These are phyloP conservation scores for Zostera marina DNA, from an alignment of 116 monocot genomes.

Conservation along the genomic window DNA sequence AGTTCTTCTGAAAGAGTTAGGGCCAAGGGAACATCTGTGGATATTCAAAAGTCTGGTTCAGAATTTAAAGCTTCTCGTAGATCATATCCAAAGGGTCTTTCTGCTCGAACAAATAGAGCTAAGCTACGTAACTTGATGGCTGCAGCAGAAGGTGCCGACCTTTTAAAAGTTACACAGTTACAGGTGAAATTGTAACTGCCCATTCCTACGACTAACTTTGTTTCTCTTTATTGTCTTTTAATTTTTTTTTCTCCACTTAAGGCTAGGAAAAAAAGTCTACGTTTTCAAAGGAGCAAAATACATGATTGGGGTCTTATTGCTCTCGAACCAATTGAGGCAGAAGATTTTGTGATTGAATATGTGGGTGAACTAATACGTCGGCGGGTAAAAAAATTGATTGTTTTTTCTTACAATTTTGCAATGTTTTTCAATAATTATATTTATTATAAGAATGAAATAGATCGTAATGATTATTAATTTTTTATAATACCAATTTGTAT, in stretches of 20 bases:
- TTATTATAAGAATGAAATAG: background rate
- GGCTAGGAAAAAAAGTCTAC: constrained; percentile 77
- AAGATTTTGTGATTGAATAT: constrained; percentile 99
- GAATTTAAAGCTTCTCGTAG: constrained; percentile 17
- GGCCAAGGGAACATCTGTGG: constrained; percentile 23
- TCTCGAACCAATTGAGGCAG: constrained; percentile 93
- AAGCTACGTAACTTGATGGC: constrained; percentile 79
- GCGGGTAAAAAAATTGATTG: constrained; percentile 23
- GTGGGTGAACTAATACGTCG: constrained; percentile 91
- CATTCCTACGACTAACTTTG: constrained; percentile 2
- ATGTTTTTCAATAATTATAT: background rate
- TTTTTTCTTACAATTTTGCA: background rate
- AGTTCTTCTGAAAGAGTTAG: constrained; percentile 59
- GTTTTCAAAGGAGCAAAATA: constrained; percentile 96
- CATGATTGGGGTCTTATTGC: constrained; percentile 99
- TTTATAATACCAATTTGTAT: background rate
- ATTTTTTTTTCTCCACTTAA: constrained; percentile 9
- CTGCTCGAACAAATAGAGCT: constrained; percentile 94
- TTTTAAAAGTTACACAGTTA: constrained; percentile 75
- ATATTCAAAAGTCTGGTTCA: constrained; percentile 2
- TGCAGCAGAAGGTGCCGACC: constrained; percentile 84
- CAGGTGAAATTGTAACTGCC: constrained; percentile 26
- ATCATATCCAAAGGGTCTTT: constrained; percentile 47
- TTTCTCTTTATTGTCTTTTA: background rate
- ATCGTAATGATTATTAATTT: background rate